Conservation (phyloP, 306 rosid species). For the Astragalus membranaceus region DNA sequence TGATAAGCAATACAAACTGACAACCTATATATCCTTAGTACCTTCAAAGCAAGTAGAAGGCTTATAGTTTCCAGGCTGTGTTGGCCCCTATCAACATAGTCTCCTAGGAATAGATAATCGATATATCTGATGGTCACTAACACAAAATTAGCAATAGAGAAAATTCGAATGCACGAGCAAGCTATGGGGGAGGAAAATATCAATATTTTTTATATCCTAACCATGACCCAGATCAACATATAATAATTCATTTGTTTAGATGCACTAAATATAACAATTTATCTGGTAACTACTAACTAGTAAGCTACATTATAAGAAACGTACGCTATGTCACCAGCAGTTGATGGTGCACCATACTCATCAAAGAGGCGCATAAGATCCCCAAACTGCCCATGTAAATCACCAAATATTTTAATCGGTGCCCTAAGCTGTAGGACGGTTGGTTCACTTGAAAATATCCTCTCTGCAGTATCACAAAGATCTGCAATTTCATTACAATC, state of each 20-base stretch:
- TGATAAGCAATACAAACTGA: conserved; percentile 5
- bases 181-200: neutral
- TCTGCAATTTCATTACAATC: conserved; percentile 99
- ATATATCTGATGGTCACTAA: conserved; percentile 73
- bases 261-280: neutral
- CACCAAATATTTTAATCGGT: conserved; percentile 98
- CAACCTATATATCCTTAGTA: conserved; percentile 20
- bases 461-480: conserved; percentile 97
- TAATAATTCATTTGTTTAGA: neutral
- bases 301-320: conserved; percentile 26
- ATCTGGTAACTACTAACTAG: conserved; percentile 7
- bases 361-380: conserved; percentile 99
- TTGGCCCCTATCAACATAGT: conserved; percentile 96
- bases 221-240: neutral
- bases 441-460: conserved; percentile 95
- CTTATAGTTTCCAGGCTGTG: conserved; percentile 95
- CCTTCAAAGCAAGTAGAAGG: conserved; percentile 92
- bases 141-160: conserved; percentile 31
- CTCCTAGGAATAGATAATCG: conserved; percentile 98
- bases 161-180: conserved; percentile 5
- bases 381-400: conserved; percentile 98
- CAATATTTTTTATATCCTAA: neutral
- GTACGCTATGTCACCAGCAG: conserved; percentile 99
- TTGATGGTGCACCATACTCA: conserved; percentile 98
- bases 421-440: conserved; percentile 88